Base-by-base conservation (phyloP, 2,329 filamentous ascomycete species). In the Pestalotiopsis sp. region DNA sequence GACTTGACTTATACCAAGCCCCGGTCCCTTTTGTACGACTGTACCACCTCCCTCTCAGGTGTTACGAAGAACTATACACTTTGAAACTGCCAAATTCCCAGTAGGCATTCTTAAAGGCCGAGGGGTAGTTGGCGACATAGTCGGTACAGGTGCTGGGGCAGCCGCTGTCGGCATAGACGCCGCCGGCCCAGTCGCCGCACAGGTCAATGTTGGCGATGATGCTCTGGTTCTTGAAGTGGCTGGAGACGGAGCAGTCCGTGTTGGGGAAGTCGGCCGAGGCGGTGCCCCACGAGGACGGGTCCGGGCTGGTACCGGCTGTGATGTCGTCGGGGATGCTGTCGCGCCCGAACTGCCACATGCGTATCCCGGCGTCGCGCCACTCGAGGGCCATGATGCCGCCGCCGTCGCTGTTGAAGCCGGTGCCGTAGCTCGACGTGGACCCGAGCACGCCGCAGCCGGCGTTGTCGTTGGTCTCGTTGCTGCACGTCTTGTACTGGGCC, bases 161-260 rank as follows among this genome's bases (percentile, higher is more conserved):
- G 66, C 82, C 84, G 23, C 86, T 86, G 13, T 78, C 72, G 2
- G 79, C 78, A 73, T 84, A 89, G 41, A 80, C 78, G 3, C 79
- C 80, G 60, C 85, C 84, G 3, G 85, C 86, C 72, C 87, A 82
- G 56, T 85, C 77, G 0, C 90, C 90, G 71, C 90, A 92, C 7
- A 92, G 78, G 75, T 90, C 87, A 70, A 92, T 91, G 73, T 92
- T 91, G 57, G 85, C 85, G 71, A 92, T 84, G 72, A 92, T 91
- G 72, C 87, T 90, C 76, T 90, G 86, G 73, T 92, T 92, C 67
- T 78, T 82, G 77, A 92, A 92, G 74, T 91, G 88, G 4, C 79
- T 81, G 5, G 78, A 77, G 64, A 92, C 87, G 69, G 89, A 80
- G 78, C 90, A 92, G 60, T 86, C 77, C 0, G 90, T 92, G 72